A percentile compares a stretch with the other conserved stretches of the same genome.
phyloP scores from a whole-genome alignment of 2,329 filamentous ascomycete genomes.

The Pseudogymnoascus verrucosus region DNA sequence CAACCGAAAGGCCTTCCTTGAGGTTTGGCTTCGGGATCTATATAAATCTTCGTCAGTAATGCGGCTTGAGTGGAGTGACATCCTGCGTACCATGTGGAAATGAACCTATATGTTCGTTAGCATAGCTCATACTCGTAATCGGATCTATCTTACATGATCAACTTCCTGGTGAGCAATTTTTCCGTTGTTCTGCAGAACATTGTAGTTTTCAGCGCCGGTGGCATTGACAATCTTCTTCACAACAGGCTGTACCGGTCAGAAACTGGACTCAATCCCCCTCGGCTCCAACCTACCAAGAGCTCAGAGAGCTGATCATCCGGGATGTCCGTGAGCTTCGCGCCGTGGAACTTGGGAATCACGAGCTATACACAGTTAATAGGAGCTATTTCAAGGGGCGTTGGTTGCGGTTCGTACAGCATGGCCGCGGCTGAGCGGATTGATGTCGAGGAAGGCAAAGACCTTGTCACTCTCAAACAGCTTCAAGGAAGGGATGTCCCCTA shows the following conservation, averaged over 20 bases:
- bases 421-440: conserved; percentile 78
- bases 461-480: conserved; percentile 95
- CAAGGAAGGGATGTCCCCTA: conserved; percentile 91
- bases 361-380: conserved; percentile 43
- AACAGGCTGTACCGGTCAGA: conserved; percentile 47
- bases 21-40: conserved; percentile 91
- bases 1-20: conserved; percentile 67
- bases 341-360: conserved; percentile 92
- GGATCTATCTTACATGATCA: conserved; percentile 62
- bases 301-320: conserved; percentile 81
- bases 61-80: background rate
- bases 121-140: conserved; percentile 10
- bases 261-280: conserved; percentile 14
- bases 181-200: conserved; percentile 95
- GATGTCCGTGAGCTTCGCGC: conserved; percentile 83
- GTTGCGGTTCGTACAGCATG: conserved; percentile 61
- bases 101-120: conserved; percentile 53
- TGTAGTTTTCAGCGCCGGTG: conserved; percentile 72
- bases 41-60: background rate
- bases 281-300: conserved; percentile 54
- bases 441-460: conserved; percentile 92
- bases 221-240: conserved; percentile 81
- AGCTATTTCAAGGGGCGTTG: background rate
- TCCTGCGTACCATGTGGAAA: conserved; percentile 71
- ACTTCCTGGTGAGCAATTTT: conserved; percentile 85